Evolutionary conservation across 257 asterid species (phyloP), one percentile per base, ranked within the genome.

Genomic region (Anisodus acutangulus): DNA sequence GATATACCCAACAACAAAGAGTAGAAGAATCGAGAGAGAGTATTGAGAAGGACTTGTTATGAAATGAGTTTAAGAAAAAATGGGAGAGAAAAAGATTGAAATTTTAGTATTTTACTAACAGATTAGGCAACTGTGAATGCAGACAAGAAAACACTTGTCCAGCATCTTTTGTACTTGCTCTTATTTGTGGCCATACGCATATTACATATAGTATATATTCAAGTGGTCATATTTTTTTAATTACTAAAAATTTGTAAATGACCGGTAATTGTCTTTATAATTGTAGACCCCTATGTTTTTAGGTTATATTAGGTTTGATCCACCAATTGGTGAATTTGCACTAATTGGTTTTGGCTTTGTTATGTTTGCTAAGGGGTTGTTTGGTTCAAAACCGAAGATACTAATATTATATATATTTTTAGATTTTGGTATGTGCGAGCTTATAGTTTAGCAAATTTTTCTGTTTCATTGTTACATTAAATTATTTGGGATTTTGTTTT

Each of bases 11-110:
- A 60, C 6, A 67, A 67, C 5, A 19, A 35, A 76, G 35, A 31
- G 26, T 12, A 70, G 83, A 85, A 82, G 84, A 85, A 70, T 70
- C 74, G 9, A 54, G 84, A 62, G 26, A 22, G 26, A 22, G 35
- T 31, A 31, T 9, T 80, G 68, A 70, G 63, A 15, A 55, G 82
- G 60, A 71, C 78, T 83, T 53, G 7, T 2, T 4, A 55, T 10
- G 49, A 63, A 86, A 83, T 71, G 83, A 67, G 82, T 66, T 79
- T 67, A 72, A 78, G 69, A 70, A 49, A 76, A 71, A 80, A 58
- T 35, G 64, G 57, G 54, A 68, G 66, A 63, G 2, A 81, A 31
- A 31, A 31, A 80, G 79, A 87, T 55, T 82, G 26, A 15, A 78
- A 59, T 49, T 11, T 76, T 3, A 19, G 11, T 47, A 45, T n/a